Percentiles rank a stretch among this genome's conserved stretches.
phyloP scores from a whole-genome alignment of 140 eudicot genomes.

The Oenanthe javanica region DNA sequence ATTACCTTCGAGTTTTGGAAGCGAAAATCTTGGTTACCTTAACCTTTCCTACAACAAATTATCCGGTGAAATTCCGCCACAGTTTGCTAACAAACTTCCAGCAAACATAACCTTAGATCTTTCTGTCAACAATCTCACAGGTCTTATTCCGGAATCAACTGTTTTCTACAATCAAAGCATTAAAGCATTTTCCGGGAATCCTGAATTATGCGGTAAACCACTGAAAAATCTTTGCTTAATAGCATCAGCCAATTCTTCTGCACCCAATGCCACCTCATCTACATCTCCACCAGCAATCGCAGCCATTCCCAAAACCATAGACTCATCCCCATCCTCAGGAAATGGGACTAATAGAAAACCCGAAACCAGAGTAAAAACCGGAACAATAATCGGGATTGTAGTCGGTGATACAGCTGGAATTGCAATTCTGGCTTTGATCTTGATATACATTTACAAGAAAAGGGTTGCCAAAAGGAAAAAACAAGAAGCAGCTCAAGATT shows the following conservation, averaged over 20 bases:
- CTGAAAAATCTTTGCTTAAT: conserved; percentile 37
- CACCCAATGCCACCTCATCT: conserved; percentile 39
- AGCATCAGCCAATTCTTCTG: conserved; percentile 41
- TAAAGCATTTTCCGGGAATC: conserved; percentile 57
- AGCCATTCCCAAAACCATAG: conserved; percentile 65
- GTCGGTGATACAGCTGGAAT: conserved; percentile 68
- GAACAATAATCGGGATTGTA: conserved; percentile 53
- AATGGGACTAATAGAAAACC: conserved; percentile 7
- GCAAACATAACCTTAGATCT: conserved; percentile 72
- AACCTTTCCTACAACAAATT: conserved; percentile 65
- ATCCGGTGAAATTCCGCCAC: conserved; percentile 68
- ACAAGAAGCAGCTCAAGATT: conserved; percentile 31
- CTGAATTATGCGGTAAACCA: conserved; percentile 68
- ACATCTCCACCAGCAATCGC: conserved; percentile 91
- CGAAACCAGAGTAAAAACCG: conserved; percentile 33
- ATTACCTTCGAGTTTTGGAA: conserved; percentile 57
- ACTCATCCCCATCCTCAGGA: conserved; percentile 21
- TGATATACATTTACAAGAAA: conserved; percentile 35
- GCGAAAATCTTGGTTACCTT: conserved; percentile 36
- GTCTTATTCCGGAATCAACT: conserved; percentile 56
- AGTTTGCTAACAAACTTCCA: conserved; percentile 49
- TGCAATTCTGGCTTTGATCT: conserved; percentile 34
- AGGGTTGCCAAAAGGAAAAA: conserved; percentile 20
- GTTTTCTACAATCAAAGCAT: conserved; percentile 47
- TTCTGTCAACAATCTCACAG: conserved; percentile 68